Evolutionary conservation across 1,284 basidiomycete genomes (phyloP), one percentile per base, ranked within the genome.

Genomic region (Malassezia sympodialis): DNA sequence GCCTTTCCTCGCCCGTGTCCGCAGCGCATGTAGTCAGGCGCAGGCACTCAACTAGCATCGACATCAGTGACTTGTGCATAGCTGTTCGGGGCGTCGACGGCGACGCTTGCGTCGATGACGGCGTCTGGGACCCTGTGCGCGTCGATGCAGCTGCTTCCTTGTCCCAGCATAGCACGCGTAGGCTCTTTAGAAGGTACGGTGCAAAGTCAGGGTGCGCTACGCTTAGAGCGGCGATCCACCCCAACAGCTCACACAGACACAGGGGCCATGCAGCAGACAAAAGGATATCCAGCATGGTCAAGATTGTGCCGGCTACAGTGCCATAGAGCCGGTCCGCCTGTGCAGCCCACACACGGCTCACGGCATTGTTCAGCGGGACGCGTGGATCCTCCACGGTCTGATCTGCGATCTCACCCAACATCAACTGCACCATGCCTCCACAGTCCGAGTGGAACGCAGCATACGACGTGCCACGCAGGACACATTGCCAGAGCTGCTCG

Each of bases 41-140:
- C 10, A 66, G 40, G 26, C 56, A 59, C 40, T 64, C 62, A 6
- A 48, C 56, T 19, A 63, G 50, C 10, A 66, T 61, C 12, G 58
- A 51, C 2, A 49, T 37, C 21, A 64, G 45, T 3, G 51, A 32
- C 3, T 4, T 34, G 14, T 34, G 32, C 32, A 34, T 34, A 2
- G 28, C 4, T 11, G 28, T 11, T 30, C 28, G 28, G 8, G 32
- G 14, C 14, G 32, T 34, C 6, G 26, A 31, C 2, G 27, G 37
- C 14, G 21, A 35, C 10, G 28, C 44, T 24, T 42, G 49, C 4
- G 49, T 44, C 8, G 49, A 51, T 2, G 37, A 39, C n/a, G 37
- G 37, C 8, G 37, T 39, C 10, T 8, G 10, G 19, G 17, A 21
- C 1, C 37, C 19, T 10, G 24, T 7, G 3, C 17, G 41, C 10